A percentile compares a stretch with the other conserved stretches of the same genome.
Conservation (phyloP, 1,284 basidiomycete genomes). For the Marasmius oreades region DNA sequence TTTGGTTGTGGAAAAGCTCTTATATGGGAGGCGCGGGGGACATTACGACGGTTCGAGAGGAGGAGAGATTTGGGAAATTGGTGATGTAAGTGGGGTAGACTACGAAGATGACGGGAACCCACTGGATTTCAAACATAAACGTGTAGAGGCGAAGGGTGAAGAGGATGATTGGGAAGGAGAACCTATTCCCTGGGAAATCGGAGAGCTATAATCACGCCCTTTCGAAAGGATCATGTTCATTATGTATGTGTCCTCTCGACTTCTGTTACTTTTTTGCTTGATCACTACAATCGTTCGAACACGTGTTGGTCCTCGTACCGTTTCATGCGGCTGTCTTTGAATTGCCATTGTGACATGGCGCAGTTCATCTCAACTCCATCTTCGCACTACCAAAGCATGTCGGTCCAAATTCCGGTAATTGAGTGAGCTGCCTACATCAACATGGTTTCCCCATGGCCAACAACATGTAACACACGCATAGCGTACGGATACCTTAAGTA, state of each 20-base stretch:
- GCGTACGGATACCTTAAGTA: not conserved
- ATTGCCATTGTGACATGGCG: not conserved
- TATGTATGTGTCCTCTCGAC: slow-evolving; percentile 35
- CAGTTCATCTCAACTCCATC: not conserved
- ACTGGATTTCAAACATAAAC: slow-evolving; percentile 14
- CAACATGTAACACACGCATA: not conserved
- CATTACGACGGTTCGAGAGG: slow-evolving; percentile 61
- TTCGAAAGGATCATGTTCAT: slow-evolving; percentile 4
- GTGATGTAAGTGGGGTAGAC: slow-evolving; percentile 51
- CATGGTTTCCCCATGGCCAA: not conserved
- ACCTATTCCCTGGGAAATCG: slow-evolving; percentile 74
- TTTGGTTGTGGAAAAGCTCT: slow-evolving; percentile 50
- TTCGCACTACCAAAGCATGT: not conserved
- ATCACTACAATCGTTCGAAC: not conserved
- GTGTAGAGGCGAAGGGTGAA: slow-evolving; percentile 32
- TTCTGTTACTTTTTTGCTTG: not conserved
- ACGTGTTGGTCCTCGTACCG: not conserved
- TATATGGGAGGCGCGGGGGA: slow-evolving; percentile 53
- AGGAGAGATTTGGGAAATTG: slow-evolving; percentile 73
- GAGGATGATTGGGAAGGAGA: slow-evolving; percentile 83
- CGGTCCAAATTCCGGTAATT: not conserved
- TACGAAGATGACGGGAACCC: slow-evolving; percentile 33
- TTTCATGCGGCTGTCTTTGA: not conserved
- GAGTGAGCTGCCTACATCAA: not conserved
- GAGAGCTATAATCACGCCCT: slow-evolving; percentile 50